These are phyloP conservation scores for Candida glaebosa DNA, from an alignment of 805 yeast genomes.

Conservation along the genomic window DNA sequence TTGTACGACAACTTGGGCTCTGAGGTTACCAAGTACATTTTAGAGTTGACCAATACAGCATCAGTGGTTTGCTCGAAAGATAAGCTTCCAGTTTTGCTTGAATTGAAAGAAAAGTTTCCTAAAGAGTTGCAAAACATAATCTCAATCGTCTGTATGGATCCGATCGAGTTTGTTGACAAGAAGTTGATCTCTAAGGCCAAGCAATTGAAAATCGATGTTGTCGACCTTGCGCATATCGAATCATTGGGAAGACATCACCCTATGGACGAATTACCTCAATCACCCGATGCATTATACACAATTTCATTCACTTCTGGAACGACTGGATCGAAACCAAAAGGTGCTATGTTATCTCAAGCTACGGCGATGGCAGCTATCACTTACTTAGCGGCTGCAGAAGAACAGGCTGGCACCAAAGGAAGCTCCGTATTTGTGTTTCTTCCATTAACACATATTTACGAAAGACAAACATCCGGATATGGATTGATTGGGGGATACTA, in stretches of 20 bases:
- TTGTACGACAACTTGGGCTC: conserved; percentile 40
- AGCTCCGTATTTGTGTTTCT: conserved; percentile 35
- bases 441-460: conserved; percentile 59
- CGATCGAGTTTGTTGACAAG: conserved; percentile 15
- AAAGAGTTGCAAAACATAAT: conserved; percentile 39
- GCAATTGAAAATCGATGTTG: conserved; percentile 20
- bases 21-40: conserved; percentile 29
- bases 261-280: conserved; percentile 23
- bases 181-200: conserved; percentile 22
- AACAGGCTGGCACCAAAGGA: conserved; percentile 16
- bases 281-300: conserved; percentile 33
- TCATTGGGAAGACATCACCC: conserved; percentile 39
- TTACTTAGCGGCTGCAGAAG: conserved; percentile 13
- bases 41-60: conserved; percentile 32
- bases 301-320: conserved; percentile 54
- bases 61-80: conserved; percentile 51
- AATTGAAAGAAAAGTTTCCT: conserved; percentile 35
- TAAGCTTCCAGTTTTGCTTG: conserved; percentile 47
- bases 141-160: conserved; percentile 54
- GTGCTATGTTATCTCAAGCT: conserved; percentile 57
- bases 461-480: conserved; percentile 43
- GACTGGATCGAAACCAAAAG: conserved; percentile 70
- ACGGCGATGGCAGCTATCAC: conserved; percentile 47
- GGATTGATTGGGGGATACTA: conserved; percentile 45
- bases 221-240: conserved; percentile 31